Evolutionary conservation across 768 basidiomycete genomes (phyloP).

Genomic region (Lentinula boryana): DNA sequence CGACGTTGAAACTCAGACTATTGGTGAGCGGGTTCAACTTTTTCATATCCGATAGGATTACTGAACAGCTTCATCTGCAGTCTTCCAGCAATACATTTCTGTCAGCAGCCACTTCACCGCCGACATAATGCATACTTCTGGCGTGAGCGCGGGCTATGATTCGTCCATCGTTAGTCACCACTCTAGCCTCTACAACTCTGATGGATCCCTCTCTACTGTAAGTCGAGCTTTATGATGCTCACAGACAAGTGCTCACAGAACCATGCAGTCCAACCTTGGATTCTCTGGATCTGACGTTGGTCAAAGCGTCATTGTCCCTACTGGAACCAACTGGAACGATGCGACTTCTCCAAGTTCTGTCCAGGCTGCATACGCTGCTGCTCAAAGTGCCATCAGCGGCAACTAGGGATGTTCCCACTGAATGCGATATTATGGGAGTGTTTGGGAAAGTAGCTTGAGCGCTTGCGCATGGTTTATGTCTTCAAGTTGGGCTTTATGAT

Average conservation of each 20-base stretch:
- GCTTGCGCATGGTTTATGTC: too few species aligned
- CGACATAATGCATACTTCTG: conserved; percentile 7
- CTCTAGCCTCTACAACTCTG: neutral
- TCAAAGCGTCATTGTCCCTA: conserved; percentile 17
- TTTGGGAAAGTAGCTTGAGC: too few species aligned
- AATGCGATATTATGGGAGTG: too few species aligned
- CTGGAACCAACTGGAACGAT: conserved; percentile 22
- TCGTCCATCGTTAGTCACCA: neutral
- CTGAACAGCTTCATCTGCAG: neutral
- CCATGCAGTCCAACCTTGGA: conserved; percentile 10
- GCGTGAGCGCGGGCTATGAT: conserved; percentile 7
- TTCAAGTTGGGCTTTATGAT: neutral
- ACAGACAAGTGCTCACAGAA: neutral
- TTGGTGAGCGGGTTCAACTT: conserved; percentile 1
- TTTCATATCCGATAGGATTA: neutral
- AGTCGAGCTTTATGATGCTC: neutral
- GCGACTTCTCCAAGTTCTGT: conserved; percentile 10
- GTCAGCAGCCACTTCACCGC: conserved; percentile 3
- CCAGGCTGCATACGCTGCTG: conserved; percentile 4
- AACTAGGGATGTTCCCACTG: neutral
- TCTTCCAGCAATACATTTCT: conserved; percentile 9
- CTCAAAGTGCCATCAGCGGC: conserved; percentile 1
- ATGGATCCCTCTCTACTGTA: conserved; percentile 4
- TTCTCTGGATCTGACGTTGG: conserved; percentile 18
- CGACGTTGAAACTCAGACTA: conserved; percentile 40